phyloP scores from a whole-genome alignment of 768 basidiomycete species.

The Termitomyces sp. region DNA sequence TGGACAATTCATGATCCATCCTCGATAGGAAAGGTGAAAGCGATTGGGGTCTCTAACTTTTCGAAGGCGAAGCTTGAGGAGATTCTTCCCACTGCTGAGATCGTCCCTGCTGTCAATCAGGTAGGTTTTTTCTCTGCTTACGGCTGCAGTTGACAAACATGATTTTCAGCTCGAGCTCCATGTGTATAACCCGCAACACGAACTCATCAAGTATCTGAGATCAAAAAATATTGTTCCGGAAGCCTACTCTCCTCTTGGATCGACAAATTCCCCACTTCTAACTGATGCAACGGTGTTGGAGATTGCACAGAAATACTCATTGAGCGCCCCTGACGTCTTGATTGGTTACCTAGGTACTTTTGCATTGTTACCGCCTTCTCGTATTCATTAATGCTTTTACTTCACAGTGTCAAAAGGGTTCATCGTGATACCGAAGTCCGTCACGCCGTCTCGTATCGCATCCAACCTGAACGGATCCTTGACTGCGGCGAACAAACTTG shows the following conservation, averaged over 20 bases:
- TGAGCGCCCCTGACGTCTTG: constrained; percentile 52
- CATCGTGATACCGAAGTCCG: constrained; percentile 72
- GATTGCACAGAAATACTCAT: constrained; percentile 52
- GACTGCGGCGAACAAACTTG: constrained; percentile 38
- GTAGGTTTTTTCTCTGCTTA: constrained; percentile 21
- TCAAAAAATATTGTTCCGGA: constrained; percentile 64
- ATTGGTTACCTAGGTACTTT: constrained; percentile 56
- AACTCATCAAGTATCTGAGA: constrained; percentile 55
- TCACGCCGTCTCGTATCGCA: constrained; percentile 63
- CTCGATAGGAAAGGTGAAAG: constrained; percentile 52
- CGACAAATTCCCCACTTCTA: constrained; percentile 59
- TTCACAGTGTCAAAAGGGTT: constrained; percentile 54
- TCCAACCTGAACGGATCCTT: constrained; percentile 51
- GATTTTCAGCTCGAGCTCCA: constrained; percentile 59
- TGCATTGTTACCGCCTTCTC: neutral
- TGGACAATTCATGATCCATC: constrained; percentile 2
- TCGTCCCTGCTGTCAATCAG: constrained; percentile 73
- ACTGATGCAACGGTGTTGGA: constrained; percentile 51
- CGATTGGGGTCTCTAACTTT: constrained; percentile 77
- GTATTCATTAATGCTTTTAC: constrained; percentile 3
- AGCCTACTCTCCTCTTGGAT: constrained; percentile 81
- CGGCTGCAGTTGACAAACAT: neutral
- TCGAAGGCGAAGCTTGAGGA: constrained; percentile 63
- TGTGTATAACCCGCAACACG: constrained; percentile 70
- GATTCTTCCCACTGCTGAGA: constrained; percentile 58